A percentile compares a stretch with the other conserved stretches of the same genome.
Evolutionary conservation across 495 filamentous ascomycete genomes (phyloP).

Genomic region (Glonium stellatum): DNA sequence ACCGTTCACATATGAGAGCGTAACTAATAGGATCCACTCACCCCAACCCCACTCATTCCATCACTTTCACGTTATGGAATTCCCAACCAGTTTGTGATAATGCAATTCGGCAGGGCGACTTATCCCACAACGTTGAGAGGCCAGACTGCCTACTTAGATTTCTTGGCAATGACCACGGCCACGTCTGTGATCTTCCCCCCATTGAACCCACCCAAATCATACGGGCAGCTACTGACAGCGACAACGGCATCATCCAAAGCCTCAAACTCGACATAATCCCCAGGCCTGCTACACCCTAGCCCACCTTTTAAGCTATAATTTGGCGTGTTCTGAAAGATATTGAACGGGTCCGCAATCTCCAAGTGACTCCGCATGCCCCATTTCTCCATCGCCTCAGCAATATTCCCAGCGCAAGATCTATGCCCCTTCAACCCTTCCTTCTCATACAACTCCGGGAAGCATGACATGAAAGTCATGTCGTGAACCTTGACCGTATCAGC

Average conservation of each 20-base stretch:
- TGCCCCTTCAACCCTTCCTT: conserved; percentile 32
- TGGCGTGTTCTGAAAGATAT: conserved; percentile 39
- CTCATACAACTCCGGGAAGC: conserved; percentile 36
- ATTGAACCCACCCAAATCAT: conserved; percentile 38
- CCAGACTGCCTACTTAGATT: too few relatives aligned
- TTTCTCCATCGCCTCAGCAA: conserved; percentile 34
- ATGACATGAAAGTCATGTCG: conserved; percentile 42
- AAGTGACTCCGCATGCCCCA: conserved; percentile 30
- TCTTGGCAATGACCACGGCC: conserved; percentile 27
- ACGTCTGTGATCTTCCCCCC: conserved; percentile 38
- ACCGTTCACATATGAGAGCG: too few relatives aligned
- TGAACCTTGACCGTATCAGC: conserved; percentile 35
- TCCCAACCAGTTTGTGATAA: too few relatives aligned
- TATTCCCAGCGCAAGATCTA: conserved; percentile 36
- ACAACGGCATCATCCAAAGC: conserved; percentile 35
- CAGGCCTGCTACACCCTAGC: conserved; percentile 32
- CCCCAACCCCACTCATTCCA: too few relatives aligned
- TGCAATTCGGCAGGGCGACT: too few relatives aligned
- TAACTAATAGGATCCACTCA: too few relatives aligned
- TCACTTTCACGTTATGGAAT: too few relatives aligned
- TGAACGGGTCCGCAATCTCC: conserved; percentile 37
- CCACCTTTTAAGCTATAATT: conserved; percentile 35
- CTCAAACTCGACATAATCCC: conserved; percentile 39
- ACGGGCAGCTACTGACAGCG: conserved; percentile 37
- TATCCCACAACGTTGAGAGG: too few relatives aligned